Evolutionary conservation across 106 monocot species (phyloP).

Genomic region (Dendrobium catenatum): DNA sequence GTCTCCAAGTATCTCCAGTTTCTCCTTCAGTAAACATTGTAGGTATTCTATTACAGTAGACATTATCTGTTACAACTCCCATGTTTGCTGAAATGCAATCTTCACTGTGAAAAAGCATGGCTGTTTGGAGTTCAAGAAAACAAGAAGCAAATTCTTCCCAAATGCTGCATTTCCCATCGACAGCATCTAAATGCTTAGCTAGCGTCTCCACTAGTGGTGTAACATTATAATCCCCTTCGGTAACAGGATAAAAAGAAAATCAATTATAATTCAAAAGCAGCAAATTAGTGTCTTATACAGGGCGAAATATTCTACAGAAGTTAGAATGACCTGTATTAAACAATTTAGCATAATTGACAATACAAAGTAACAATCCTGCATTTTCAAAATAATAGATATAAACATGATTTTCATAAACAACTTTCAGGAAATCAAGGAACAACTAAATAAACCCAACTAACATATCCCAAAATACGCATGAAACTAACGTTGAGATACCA

Average conservation of each 20-base stretch:
- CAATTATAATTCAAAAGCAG: neutral
- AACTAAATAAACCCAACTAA: neutral
- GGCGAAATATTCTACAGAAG: neutral
- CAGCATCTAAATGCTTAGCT: slow-evolving; percentile 53
- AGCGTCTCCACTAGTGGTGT: slow-evolving; percentile 49
- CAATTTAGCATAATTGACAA: neutral
- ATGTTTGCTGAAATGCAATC: slow-evolving; percentile 38
- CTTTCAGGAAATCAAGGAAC: neutral
- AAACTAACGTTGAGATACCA: neutral
- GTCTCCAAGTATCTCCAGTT: slow-evolving; percentile 31
- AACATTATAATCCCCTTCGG: slow-evolving; percentile 43
- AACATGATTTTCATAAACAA: neutral
- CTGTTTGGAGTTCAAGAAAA: slow-evolving; percentile 29
- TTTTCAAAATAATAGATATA: neutral
- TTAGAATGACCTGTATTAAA: neutral
- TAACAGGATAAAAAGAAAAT: neutral
- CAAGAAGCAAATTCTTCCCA: slow-evolving; percentile 68
- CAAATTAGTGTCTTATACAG: neutral
- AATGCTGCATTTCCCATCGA: slow-evolving; percentile 28
- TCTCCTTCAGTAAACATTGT: slow-evolving; percentile 15
- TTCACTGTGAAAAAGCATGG: slow-evolving; percentile 20
- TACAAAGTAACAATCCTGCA: neutral
- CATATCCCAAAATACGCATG: neutral
- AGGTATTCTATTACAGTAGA: slow-evolving; percentile 15
- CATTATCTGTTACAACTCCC: neutral